Conservation (phyloP, 176 grass and related monocot genomes). For the Oryza australiensis region DNA sequence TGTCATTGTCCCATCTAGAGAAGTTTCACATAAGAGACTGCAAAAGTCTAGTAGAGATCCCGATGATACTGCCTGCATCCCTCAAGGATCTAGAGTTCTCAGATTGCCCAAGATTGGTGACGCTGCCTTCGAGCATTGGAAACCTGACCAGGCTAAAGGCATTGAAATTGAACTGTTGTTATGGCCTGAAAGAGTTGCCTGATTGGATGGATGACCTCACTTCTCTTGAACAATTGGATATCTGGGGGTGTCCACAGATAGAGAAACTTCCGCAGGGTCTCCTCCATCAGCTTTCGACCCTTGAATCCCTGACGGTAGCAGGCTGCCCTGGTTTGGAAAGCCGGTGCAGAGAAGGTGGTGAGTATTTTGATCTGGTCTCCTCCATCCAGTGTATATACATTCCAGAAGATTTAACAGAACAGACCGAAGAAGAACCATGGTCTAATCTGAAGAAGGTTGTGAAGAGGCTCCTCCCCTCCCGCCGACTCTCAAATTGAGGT, state of each 20-base stretch:
- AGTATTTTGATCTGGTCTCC: not conserved
- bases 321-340: no score
- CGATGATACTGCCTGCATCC: not conserved
- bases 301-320: no score
- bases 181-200: not conserved
- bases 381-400: not conserved
- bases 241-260: not conserved
- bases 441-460: no score
- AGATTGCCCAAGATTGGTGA: accelerated
- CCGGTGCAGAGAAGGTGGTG: no score
- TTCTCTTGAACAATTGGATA: not conserved
- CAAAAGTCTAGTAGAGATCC: not conserved
- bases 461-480: no score
- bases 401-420: no score
- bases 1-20: not conserved
- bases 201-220: slow-evolving; percentile 3
- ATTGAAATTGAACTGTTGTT: accelerated
- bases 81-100: not conserved
- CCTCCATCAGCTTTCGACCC: no score
- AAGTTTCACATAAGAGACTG: accelerated
- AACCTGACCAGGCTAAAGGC: not conserved
- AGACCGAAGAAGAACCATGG: no score
- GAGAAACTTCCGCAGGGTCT: not conserved
- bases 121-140: not conserved
- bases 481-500: no score